Evolutionary conservation across 495 filamentous ascomycete genomes (phyloP).

Genomic region (Pseudomonodictys pantanalensis): DNA sequence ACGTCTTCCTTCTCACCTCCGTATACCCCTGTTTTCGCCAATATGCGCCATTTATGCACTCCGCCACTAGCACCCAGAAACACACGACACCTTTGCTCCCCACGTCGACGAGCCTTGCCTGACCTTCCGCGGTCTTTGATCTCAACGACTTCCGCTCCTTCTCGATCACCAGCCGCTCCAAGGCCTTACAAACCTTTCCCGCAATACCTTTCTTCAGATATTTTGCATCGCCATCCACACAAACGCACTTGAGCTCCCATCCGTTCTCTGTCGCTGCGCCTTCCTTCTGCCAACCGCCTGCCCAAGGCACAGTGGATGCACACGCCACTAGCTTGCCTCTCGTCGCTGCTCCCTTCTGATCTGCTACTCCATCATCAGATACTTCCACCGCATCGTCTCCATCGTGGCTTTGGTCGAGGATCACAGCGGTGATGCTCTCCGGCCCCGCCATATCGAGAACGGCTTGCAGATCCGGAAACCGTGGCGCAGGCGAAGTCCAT

Average conservation of each 20-base stretch:
- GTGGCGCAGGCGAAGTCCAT: neutral
- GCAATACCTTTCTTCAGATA: neutral
- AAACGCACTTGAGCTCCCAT: conserved; percentile 3
- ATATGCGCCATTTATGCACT: conserved; percentile 1
- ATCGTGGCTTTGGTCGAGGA: neutral
- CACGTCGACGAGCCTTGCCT: neutral
- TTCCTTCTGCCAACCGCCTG: neutral
- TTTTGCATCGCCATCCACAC: neutral
- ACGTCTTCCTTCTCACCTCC: neutral
- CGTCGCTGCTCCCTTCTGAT: too few species aligned
- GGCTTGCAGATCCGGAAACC: neutral
- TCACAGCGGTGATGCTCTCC: neutral
- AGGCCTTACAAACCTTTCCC: neutral
- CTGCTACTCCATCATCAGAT: neutral
- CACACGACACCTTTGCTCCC: neutral
- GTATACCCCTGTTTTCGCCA: conserved; percentile 1
- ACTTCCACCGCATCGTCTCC: neutral
- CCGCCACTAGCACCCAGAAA: neutral
- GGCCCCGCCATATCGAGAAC: neutral
- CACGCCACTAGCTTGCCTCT: neutral
- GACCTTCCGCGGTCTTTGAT: neutral
- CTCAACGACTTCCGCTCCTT: neutral
- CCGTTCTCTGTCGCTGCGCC: neutral
- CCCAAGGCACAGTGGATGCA: neutral
- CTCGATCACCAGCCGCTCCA: neutral